Evolutionary conservation across 345 rosid species (phyloP).

Genomic region (Erodium maritimum): DNA sequence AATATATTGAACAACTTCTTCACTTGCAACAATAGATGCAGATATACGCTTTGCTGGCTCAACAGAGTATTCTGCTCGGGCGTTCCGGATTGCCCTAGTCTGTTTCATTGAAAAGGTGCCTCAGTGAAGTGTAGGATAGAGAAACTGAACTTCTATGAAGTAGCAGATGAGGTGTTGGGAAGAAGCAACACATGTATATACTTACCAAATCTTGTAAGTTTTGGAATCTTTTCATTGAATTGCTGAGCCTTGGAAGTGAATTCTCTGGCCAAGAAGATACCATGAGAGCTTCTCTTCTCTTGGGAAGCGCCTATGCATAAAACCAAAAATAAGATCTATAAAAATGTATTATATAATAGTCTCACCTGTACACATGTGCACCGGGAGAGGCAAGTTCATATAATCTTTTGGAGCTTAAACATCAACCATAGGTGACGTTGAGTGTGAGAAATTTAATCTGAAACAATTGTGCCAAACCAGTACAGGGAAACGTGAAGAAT

Average conservation of each 20-base stretch:
- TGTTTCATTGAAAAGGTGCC: slow-evolving; percentile 13
- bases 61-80: slow-evolving; percentile 90
- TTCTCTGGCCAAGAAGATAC: slow-evolving; percentile 79
- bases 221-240: slow-evolving; percentile 63
- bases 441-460: too few relatives aligned
- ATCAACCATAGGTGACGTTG: too few relatives aligned
- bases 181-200: slow-evolving; percentile 9
- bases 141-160: neutral
- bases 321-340: slow-evolving; percentile 7
- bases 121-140: neutral
- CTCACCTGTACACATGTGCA: too few relatives aligned
- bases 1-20: slow-evolving; percentile 70
- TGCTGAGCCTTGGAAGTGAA: slow-evolving; percentile 56
- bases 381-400: too few relatives aligned
- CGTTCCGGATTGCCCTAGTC: slow-evolving; percentile 93
- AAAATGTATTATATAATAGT: too few relatives aligned
- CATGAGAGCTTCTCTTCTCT: slow-evolving; percentile 67
- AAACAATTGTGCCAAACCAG: too few relatives aligned
- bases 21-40: slow-evolving; percentile 72
- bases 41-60: slow-evolving; percentile 95
- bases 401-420: too few relatives aligned
- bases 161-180: neutral
- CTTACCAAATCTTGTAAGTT: slow-evolving; percentile 84
- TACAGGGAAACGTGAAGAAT: too few relatives aligned
- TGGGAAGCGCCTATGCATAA: slow-evolving; percentile 59